phyloP scores from a whole-genome alignment of 306 rosid genomes.

The Luffa acutangula region DNA sequence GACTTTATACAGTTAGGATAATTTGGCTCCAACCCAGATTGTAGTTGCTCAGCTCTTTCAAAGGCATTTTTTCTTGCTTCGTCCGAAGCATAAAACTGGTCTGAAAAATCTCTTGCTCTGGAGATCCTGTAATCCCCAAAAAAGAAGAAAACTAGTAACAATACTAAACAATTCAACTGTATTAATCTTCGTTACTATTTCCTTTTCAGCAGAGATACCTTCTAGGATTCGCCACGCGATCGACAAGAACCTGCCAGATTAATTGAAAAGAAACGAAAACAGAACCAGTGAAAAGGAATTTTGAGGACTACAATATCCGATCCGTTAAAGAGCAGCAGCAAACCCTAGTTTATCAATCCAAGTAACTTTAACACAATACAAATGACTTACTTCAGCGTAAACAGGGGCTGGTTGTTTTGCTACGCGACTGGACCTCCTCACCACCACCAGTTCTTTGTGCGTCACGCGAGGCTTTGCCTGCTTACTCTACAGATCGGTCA shows the following conservation, averaged over 20 bases:
- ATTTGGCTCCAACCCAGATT: constrained; percentile 25
- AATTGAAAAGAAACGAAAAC: neutral
- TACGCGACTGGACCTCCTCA: constrained; percentile 66
- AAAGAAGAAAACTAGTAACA: neutral
- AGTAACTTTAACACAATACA: neutral
- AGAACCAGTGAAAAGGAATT: neutral
- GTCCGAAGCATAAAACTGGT: constrained; percentile 46
- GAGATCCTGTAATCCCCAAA: constrained; percentile 8
- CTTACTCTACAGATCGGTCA: constrained; percentile 25
- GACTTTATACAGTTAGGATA: constrained; percentile 46
- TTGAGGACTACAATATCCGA: neutral
- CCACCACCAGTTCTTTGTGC: constrained; percentile 34
- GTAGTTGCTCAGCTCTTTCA: constrained; percentile 40
- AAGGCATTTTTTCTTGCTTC: constrained; percentile 45
- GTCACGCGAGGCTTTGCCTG: constrained; percentile 28
- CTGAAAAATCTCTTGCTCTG: constrained; percentile 46
- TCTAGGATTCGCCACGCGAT: constrained; percentile 36
- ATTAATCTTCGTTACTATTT: neutral
- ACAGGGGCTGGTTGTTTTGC: constrained; percentile 47
- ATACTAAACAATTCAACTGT: neutral
- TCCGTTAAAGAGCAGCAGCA: neutral
- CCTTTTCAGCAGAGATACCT: constrained; percentile 19
- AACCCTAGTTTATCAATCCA: neutral
- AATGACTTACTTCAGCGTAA: constrained; percentile 26
- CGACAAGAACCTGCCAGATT: constrained; percentile 28